Evolutionary conservation across 495 filamentous ascomycete genomes (phyloP).

Genomic region (Penicillium mononematosum): DNA sequence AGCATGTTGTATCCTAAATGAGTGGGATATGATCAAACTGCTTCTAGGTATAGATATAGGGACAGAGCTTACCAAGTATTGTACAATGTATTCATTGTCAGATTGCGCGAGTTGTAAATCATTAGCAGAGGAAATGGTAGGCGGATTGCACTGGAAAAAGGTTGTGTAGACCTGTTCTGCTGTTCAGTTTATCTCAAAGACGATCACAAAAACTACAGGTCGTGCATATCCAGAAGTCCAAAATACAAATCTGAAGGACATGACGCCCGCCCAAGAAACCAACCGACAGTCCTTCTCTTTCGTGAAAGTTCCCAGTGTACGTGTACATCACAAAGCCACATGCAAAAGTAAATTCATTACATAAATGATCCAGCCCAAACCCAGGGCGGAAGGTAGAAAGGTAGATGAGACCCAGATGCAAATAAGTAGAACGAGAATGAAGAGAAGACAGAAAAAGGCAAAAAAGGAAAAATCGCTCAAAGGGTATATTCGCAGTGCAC

Average conservation of each 20-base stretch:
- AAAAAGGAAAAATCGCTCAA: conserved; percentile 36
- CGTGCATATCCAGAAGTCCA: background rate
- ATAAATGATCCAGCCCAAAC: conserved; percentile 4
- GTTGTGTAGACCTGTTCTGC: background rate
- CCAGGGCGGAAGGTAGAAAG: background rate
- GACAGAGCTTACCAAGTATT: background rate
- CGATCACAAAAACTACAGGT: background rate
- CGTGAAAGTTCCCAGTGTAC: conserved; percentile 4
- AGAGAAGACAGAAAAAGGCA: background rate
- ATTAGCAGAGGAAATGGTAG: background rate
- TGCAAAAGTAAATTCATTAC: conserved; percentile 6
- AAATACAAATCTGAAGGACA: background rate
- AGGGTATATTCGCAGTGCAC: conserved; percentile 41
- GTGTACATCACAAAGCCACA: conserved; percentile 6
- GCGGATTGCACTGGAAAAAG: background rate
- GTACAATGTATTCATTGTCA: background rate
- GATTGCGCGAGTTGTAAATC: background rate
- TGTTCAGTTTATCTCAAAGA: conserved; percentile 7
- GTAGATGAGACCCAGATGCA: background rate
- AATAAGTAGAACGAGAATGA: background rate
- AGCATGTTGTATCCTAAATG: background rate
- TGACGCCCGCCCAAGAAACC: conserved; percentile 2
- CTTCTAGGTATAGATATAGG: background rate
- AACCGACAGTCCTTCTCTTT: conserved; percentile 5
- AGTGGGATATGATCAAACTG: background rate